phyloP scores from a whole-genome alignment of 2,329 filamentous ascomycete genomes.

The Exserohilum rostratum region DNA sequence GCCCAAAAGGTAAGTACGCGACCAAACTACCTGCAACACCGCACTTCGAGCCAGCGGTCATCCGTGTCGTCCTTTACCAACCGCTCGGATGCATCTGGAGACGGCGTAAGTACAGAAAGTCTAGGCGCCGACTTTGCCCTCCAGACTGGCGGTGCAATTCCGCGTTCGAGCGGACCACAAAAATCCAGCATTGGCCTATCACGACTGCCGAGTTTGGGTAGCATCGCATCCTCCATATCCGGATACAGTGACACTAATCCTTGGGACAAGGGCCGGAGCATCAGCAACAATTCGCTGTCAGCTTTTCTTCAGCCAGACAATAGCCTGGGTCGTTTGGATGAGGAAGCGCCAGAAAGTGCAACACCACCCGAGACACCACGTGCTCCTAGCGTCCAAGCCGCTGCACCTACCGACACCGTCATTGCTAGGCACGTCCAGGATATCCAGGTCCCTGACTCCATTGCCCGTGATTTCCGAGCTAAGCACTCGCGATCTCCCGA shows the following conservation, averaged over 20 bases:
- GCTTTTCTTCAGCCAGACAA: slow-evolving; percentile 49
- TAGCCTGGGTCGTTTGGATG: slow-evolving; percentile 63
- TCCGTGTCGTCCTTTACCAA: slow-evolving; percentile 63
- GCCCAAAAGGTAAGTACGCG: slow-evolving; percentile 49
- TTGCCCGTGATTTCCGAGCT: slow-evolving; percentile 83
- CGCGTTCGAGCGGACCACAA: slow-evolving; percentile 50
- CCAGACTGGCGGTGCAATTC: slow-evolving; percentile 78
- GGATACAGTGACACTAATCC: slow-evolving; percentile 56
- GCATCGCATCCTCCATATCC: slow-evolving; percentile 78
- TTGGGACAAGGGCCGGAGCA: slow-evolving; percentile 51
- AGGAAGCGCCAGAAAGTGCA: slow-evolving; percentile 59
- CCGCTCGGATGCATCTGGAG: slow-evolving; percentile 60
- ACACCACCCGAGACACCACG: slow-evolving; percentile 72
- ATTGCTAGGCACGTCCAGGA: slow-evolving; percentile 87
- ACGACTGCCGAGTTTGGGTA: slow-evolving; percentile 83
- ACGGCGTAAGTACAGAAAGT: slow-evolving; percentile 75
- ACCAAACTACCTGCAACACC: slow-evolving; percentile 62
- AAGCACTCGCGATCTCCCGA: slow-evolving; percentile 70
- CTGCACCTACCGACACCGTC: slow-evolving; percentile 82
- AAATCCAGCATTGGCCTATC: slow-evolving; percentile 65
- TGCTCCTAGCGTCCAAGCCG: slow-evolving; percentile 57
- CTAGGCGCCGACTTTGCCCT: slow-evolving; percentile 80
- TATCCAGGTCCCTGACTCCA: slow-evolving; percentile 86
- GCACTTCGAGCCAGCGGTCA: slow-evolving; percentile 64
- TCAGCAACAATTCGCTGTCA: slow-evolving; percentile 46